Percentiles rank a stretch among this genome's conserved stretches.
These are phyloP conservation scores for Dissoconium aciculare DNA, from an alignment of 2,329 filamentous ascomycete species.

Conservation along the genomic window DNA sequence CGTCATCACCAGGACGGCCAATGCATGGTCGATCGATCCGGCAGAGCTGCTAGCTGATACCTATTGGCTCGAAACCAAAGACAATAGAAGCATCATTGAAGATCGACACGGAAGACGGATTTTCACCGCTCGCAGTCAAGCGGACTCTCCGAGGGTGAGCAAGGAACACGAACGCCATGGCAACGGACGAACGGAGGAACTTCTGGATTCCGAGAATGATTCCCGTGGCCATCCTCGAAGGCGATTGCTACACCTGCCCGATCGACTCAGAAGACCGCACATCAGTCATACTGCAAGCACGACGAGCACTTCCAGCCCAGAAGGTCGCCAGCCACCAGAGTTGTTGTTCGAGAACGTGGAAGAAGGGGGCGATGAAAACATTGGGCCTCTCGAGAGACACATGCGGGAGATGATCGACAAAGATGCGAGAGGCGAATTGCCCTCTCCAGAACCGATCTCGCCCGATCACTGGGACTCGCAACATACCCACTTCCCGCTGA, in stretches of 20 bases:
- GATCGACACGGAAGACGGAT: conserved; percentile 63
- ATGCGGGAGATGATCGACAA: conserved; percentile 31
- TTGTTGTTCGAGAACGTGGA: conserved; percentile 30
- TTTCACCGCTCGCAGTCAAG: conserved; percentile 36
- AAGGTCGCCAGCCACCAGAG: conserved; percentile 29
- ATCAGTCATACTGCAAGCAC: conserved; percentile 15
- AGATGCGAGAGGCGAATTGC: conserved; percentile 25
- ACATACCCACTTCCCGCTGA: conserved; percentile 12
- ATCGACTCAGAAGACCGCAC: conserved; percentile 13
- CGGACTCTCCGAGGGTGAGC: neutral
- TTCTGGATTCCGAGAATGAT: conserved; percentile 10
- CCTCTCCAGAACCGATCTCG: conserved; percentile 26
- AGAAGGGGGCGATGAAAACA: conserved; percentile 27
- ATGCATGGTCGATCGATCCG: conserved; percentile 74
- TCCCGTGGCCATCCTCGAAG: conserved; percentile 4
- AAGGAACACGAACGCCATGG: neutral
- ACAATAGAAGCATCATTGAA: conserved; percentile 69
- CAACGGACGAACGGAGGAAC: neutral
- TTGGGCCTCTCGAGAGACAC: conserved; percentile 32
- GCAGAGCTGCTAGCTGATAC: conserved; percentile 79
- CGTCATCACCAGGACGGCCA: conserved; percentile 56
- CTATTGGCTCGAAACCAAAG: conserved; percentile 73
- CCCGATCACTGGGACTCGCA: conserved; percentile 27
- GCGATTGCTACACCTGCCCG: conserved; percentile 11
- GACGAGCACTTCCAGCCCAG: conserved; percentile 18